Percentiles rank a stretch among this genome's conserved stretches.
phyloP scores from a whole-genome alignment of 805 yeast genomes.

The Wickerhamomyces strasburgensis region DNA sequence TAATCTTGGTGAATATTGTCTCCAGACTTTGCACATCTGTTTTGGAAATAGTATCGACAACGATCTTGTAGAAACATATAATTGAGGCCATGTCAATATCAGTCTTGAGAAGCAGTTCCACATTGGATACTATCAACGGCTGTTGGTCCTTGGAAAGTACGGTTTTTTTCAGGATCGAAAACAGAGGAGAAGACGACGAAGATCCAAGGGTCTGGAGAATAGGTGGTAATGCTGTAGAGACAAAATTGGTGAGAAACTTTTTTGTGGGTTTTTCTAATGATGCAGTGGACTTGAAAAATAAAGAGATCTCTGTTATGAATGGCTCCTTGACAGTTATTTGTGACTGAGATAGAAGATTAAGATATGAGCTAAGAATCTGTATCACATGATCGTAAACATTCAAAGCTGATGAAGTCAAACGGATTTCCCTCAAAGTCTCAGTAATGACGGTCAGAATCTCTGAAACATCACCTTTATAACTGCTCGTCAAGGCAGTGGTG shows the following conservation, averaged over 20 bases:
- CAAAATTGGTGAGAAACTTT: slow-evolving; percentile 15
- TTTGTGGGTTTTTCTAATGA: slow-evolving; percentile 16
- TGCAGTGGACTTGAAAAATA: slow-evolving; percentile 13
- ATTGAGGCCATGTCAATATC: slow-evolving; percentile 19
- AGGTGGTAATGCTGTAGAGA: slow-evolving; percentile 16
- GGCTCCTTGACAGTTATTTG: background rate
- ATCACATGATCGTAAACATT: slow-evolving; percentile 15
- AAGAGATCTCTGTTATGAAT: slow-evolving; percentile 6
- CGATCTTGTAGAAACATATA: slow-evolving; percentile 26
- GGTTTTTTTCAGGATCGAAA: slow-evolving; percentile 21
- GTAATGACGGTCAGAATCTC: slow-evolving; percentile 7
- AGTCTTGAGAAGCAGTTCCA: slow-evolving; percentile 29
- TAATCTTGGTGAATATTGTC: slow-evolving; percentile 39
- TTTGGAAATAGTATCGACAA: slow-evolving; percentile 26
- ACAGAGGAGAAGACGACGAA: slow-evolving; percentile 6
- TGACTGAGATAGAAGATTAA: slow-evolving; percentile 15
- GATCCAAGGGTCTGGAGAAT: slow-evolving; percentile 8
- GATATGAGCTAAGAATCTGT: slow-evolving; percentile 17
- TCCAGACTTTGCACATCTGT: slow-evolving; percentile 40
- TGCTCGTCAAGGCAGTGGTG: slow-evolving; percentile 19
- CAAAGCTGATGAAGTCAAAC: slow-evolving; percentile 11
- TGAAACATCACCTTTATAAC: background rate
- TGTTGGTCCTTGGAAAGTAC: slow-evolving; percentile 26
- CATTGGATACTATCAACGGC: slow-evolving; percentile 25
- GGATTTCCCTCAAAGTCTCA: slow-evolving; percentile 11